Evolutionary conservation across 495 filamentous ascomycete genomes (phyloP).

Genomic region (Daldinia vernicosa): DNA sequence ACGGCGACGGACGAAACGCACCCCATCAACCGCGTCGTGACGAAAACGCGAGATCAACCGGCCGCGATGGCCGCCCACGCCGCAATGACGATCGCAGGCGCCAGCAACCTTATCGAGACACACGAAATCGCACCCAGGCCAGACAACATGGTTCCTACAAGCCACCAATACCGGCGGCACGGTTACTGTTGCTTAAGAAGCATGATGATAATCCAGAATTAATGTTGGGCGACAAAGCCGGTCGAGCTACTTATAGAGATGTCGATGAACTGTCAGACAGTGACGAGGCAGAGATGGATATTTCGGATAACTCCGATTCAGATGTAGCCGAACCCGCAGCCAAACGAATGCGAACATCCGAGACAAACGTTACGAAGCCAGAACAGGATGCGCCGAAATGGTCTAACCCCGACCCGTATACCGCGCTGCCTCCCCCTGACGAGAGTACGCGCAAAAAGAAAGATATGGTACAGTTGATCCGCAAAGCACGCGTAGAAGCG

Average conservation of each 20-base stretch:
- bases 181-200: constrained; percentile 50
- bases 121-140: neutral
- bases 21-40: constrained; percentile 24
- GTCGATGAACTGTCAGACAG: constrained; percentile 74
- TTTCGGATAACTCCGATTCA: constrained; percentile 59
- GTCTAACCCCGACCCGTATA: constrained; percentile 96
- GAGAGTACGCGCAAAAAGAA: constrained; percentile 69
- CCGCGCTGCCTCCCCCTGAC: constrained; percentile 76
- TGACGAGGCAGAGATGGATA: constrained; percentile 77
- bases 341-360: constrained; percentile 55
- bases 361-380: constrained; percentile 43
- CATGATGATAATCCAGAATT: constrained; percentile 47
- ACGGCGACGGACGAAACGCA: constrained; percentile 18
- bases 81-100: constrained; percentile 31
- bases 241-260: constrained; percentile 54
- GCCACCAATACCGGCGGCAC: constrained; percentile 45
- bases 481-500: constrained; percentile 75
- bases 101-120: constrained; percentile 8
- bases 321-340: constrained; percentile 59
- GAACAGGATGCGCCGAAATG: constrained; percentile 71
- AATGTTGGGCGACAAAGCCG: constrained; percentile 49
- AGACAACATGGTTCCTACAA: constrained; percentile 1
- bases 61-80: constrained; percentile 24
- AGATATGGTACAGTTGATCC: constrained; percentile 86
- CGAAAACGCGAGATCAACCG: constrained; percentile 13